Evolutionary conservation across 495 filamentous ascomycete genomes (phyloP).

Genomic region (Talaromyces thailandensis): DNA sequence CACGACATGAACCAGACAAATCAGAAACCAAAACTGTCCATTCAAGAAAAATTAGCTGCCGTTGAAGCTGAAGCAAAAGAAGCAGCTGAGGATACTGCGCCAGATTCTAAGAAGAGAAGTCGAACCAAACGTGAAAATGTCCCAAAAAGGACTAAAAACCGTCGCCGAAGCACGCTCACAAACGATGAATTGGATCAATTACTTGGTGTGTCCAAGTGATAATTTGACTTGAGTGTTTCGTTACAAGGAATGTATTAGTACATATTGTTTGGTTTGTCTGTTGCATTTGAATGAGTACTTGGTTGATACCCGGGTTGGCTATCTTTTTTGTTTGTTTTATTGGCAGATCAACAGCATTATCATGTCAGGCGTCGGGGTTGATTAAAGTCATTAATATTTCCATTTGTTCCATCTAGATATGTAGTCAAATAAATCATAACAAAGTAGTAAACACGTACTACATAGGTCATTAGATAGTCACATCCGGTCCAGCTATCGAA

Average conservation of each 20-base stretch:
- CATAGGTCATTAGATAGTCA: not conserved
- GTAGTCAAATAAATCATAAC: not conserved
- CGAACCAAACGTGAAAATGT: conserved; percentile 28
- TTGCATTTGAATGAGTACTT: conserved; percentile 1
- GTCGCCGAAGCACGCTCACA: conserved; percentile 61
- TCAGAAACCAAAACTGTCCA: conserved; percentile 9
- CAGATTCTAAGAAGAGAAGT: conserved; percentile 37
- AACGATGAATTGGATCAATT: conserved; percentile 63
- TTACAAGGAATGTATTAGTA: not conserved
- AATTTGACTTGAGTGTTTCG: not conserved
- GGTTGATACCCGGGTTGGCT: conserved; percentile 1
- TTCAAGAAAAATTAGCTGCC: conserved; percentile 37
- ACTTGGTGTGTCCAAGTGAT: conserved; percentile 32
- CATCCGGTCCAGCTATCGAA: not conserved
- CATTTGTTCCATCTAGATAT: not conserved
- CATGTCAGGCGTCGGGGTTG: not conserved
- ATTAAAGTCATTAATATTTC: not conserved
- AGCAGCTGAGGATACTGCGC: conserved; percentile 23
- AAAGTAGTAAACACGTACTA: not conserved
- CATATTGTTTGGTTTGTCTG: not conserved
- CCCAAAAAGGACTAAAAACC: conserved; percentile 34
- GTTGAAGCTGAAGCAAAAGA: conserved; percentile 37
- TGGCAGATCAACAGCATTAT: not conserved
- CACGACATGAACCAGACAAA: conserved; percentile 15
- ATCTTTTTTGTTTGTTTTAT: not conserved